Conservation (phyloP, 2,329 filamentous ascomycete genomes). For the Cercospora sojina region DNA sequence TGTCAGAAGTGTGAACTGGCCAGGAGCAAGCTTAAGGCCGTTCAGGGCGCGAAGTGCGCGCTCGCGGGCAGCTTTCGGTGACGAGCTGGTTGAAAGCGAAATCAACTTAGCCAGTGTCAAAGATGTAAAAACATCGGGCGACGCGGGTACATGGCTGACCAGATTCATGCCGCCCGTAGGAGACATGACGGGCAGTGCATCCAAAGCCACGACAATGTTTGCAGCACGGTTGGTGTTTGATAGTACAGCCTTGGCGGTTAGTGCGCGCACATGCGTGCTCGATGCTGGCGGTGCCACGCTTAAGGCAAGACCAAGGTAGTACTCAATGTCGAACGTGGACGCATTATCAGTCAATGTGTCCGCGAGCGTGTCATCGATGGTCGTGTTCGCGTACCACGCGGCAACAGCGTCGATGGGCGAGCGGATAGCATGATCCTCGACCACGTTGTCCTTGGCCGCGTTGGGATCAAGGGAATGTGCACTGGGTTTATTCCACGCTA, state of each 20-base stretch:
- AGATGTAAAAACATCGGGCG: conserved; percentile 57
- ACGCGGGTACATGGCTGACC: conserved; percentile 56
- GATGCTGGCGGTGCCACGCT: conserved; percentile 76
- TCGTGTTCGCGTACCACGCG: conserved; percentile 81
- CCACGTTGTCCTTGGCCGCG: conserved; percentile 75
- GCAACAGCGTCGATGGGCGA: conserved; percentile 87
- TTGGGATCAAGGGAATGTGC: conserved; percentile 64
- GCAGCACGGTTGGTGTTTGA: conserved; percentile 53
- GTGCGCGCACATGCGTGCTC: conserved; percentile 60
- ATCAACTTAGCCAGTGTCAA: conserved; percentile 61
- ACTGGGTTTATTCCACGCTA: conserved; percentile 82
- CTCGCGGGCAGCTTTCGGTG: conserved; percentile 36
- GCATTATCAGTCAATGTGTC: conserved; percentile 52
- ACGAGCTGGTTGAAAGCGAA: conserved; percentile 40
- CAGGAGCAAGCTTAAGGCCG: conserved; percentile 42
- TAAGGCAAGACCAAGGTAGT: conserved; percentile 64
- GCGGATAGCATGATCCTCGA: conserved; percentile 79
- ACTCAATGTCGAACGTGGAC: conserved; percentile 46
- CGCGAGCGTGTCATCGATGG: conserved; percentile 68
- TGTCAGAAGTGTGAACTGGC: conserved; percentile 46
- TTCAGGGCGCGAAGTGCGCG: conserved; percentile 44
- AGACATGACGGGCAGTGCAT: conserved; percentile 48
- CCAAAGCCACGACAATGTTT: conserved; percentile 54
- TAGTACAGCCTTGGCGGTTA: conserved; percentile 60
- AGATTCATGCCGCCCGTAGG: conserved; percentile 42